phyloP scores from a whole-genome alignment of 257 asterid genomes.

The Primulina huaijiensis region DNA sequence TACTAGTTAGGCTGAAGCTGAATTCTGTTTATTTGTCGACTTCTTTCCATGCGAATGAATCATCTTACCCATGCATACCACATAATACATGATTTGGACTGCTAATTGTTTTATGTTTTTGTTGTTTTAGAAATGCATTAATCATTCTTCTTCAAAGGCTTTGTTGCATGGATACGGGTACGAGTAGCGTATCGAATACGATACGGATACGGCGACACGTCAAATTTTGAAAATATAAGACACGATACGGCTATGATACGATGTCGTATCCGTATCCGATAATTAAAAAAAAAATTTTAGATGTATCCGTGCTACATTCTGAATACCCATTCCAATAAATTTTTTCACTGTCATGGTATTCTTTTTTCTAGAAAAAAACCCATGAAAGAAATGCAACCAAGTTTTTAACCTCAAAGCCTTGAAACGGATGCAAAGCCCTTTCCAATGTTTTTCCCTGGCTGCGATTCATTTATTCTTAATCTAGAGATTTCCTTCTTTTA shows the following conservation, averaged over 20 bases:
- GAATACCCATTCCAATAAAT: not conserved
- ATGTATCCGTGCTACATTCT: too few relatives aligned
- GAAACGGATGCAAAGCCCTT: not conserved
- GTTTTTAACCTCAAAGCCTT: not conserved
- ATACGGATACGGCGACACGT: too few relatives aligned
- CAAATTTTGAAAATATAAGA: too few relatives aligned
- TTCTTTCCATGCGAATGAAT: slow-evolving; percentile 11
- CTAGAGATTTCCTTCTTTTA: not conserved
- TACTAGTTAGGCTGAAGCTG: slow-evolving; percentile 17
- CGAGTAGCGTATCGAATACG: too few relatives aligned
- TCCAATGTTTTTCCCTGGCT: not conserved
- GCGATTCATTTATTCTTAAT: not conserved
- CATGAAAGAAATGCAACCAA: not conserved
- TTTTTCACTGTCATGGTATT: not conserved
- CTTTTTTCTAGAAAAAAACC: not conserved
- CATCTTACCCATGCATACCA: slow-evolving; percentile 18
- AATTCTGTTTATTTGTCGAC: slow-evolving; percentile 17
- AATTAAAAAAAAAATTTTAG: too few relatives aligned
- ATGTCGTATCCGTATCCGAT: too few relatives aligned
- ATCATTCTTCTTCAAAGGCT: not conserved
- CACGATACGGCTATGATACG: too few relatives aligned
- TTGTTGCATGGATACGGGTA: too few relatives aligned
- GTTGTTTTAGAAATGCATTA: slow-evolving; percentile 1
- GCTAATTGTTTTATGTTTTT: not conserved
- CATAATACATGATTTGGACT: slow-evolving; percentile 20